Conservation (phyloP, 2,329 filamentous ascomycete genomes). For the Ophiostoma himal-ulmi region DNA sequence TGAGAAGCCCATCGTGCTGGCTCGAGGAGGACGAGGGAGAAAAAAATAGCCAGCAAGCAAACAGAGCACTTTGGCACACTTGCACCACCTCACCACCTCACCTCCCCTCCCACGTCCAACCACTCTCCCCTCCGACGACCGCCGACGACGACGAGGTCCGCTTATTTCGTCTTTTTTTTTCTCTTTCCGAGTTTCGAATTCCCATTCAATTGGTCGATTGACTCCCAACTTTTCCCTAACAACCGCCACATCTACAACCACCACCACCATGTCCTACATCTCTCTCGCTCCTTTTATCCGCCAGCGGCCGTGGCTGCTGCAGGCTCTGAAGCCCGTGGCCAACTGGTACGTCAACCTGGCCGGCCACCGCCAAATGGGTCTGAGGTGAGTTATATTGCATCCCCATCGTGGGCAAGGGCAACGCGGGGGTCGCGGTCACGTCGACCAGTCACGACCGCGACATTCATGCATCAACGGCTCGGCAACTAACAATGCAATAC, state of each 20-base stretch:
- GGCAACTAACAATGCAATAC: conserved; percentile 37
- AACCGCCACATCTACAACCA: neutral
- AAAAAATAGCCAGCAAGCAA: neutral
- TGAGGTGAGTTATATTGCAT: conserved; percentile 22
- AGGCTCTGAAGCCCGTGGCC: conserved; percentile 72
- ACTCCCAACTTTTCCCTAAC: neutral
- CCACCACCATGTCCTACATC: conserved; percentile 19
- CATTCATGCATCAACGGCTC: neutral
- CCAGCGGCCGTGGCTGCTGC: conserved; percentile 80
- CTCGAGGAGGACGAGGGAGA: neutral
- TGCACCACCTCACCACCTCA: neutral
- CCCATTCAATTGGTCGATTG: neutral
- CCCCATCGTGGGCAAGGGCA: neutral
- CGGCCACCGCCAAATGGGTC: conserved; percentile 37
- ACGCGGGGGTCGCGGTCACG: neutral
- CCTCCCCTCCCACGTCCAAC: no score
- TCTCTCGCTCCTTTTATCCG: conserved; percentile 50
- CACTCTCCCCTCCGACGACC: neutral
- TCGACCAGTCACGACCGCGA: neutral
- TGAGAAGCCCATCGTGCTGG: neutral
- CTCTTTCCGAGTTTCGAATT: neutral
- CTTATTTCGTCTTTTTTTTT: neutral
- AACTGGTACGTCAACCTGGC: conserved; percentile 84
- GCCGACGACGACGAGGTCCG: conserved; percentile 4
- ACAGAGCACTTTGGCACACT: neutral